Conservation (phyloP, 2,329 filamentous ascomycete genomes). For the Neopestalotiopsis sp. region DNA sequence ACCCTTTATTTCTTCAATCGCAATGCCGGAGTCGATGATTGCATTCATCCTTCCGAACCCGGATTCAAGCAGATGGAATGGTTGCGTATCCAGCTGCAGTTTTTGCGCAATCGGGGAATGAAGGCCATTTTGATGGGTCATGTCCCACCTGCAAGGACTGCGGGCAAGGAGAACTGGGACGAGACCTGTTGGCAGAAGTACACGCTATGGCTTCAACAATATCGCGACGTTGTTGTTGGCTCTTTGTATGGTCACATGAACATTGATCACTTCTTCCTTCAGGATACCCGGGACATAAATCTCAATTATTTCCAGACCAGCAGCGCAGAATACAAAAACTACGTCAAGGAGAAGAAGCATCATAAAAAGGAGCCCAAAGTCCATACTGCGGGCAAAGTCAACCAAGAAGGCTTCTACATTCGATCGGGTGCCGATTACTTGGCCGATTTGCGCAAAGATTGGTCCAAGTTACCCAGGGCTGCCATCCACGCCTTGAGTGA, state of each 20-base stretch:
- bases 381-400: not conserved
- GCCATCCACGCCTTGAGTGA: conserved; percentile 31
- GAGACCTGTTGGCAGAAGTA: conserved; percentile 99
- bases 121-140: conserved; percentile 96
- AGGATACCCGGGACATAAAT: conserved; percentile 81
- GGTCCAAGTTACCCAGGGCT: conserved; percentile 74
- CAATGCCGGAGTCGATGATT: conserved; percentile 93
- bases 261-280: conserved; percentile 93
- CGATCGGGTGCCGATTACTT: conserved; percentile 81
- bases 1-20: conserved; percentile 95
- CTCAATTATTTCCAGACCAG: conserved; percentile 51
- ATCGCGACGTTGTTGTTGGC: conserved; percentile 84
- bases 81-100: conserved; percentile 86
- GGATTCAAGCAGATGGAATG: conserved; percentile 97
- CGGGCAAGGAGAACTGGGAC: conserved; percentile 88
- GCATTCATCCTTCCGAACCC: conserved; percentile 77
- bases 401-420: conserved; percentile 51
- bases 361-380: conserved; percentile 40
- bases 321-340: conserved; percentile 27
- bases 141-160: conserved; percentile 87
- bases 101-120: conserved; percentile 82
- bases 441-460: conserved; percentile 75
- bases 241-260: conserved; percentile 96
- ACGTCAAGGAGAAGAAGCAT: conserved; percentile 19
- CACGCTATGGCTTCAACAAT: conserved; percentile 87